Base-by-base conservation (phyloP, 2,329 filamentous ascomycete species). In the Aspergillus phoenicis region DNA sequence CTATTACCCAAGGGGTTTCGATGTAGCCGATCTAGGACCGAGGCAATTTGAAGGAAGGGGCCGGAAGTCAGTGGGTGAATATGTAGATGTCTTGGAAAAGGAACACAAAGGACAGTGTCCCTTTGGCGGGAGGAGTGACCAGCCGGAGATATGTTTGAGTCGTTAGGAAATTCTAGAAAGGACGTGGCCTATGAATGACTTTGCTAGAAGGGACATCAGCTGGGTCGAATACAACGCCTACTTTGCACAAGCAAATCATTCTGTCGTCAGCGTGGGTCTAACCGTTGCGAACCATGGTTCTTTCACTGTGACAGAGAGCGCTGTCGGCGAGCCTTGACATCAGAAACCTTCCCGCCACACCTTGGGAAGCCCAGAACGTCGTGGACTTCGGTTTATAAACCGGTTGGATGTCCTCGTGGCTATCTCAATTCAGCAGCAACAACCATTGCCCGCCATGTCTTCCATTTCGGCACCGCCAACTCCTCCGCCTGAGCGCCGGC, bases 11-110 rank as follows among this genome's bases (percentile, higher is more conserved):
- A 70, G 81, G 54, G 84, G 84, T 4, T 83, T 81, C 61, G 67
- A 75, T n/a, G 68, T 80, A 38, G 78, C 82, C 11, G 86, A 91
- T 39, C 71, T 91, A 8, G 89, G 90, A 0, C 90, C 89, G 0
- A 77, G 73, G 47, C 80, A 76, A 47, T 81, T 84, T 58, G 77
- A 80, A 51, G 83, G 83, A 0, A 81, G 82, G 63, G 86, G 87
- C 0, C 57, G 72, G 8, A 70, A 68, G 58, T 65, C 70, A 17
- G 28, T 73, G n/a, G 63, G 69, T 20, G 49, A 57, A 2, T 69
- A 70, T 20, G 67, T 66, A 6, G 78, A 83, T 13, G 79, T 83
- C 63, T 75, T 80, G 63, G 77, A 77, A 10, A 71, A 63, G n/a
- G 75, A 76, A 59, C 70, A 79, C 47, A 71, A 67, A 4, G 73